Evolutionary conservation across 495 filamentous ascomycete species (phyloP), one percentile per base, ranked within the genome.

Genomic region (Aspergillus biplanus): DNA sequence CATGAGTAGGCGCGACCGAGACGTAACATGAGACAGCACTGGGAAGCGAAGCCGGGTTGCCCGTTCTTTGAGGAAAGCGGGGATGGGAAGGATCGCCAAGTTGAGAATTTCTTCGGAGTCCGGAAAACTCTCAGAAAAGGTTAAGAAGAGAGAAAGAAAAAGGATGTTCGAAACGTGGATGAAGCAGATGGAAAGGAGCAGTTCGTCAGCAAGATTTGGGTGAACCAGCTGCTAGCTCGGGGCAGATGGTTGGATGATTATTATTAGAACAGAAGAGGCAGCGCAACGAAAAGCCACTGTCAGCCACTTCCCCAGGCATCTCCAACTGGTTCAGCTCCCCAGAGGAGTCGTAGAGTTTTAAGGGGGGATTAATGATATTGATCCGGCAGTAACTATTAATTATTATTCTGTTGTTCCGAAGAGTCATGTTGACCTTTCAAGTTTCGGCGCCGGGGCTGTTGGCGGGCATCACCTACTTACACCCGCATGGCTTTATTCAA

Each of bases 1-100:
- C 65, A 67, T 67, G 65, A 42, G 61, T 33, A 57, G 27, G 49
- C 44, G 34, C 32, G 39, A 48, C 16, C 39, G 59, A 33, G 39
- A 62, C 31, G 52, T 50, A 49, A 34, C 37, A 55, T 61, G 32
- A 56, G 33, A 53, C 50, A 33, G 21, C 44, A 49, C 21, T 27
- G 21, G 21, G 21, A 27, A 27, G 21, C 21, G 52, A 33, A 42
- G 39, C 34, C 47, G 42, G 52, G 59, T 37, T 62, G 59, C 52
- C 52, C 56, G 18, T 13, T 34, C 34, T 48, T 33, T 42, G 42
- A 42, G 34, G 7, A 60, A 60, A 33, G 47, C 47, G 47, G 47
- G 16, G 47, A 31, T 8, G 47, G 15, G 47, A 11, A 18, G 33
- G 42, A 44, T 44, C 16, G 52, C 6, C 6, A 11, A 32, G 39